Evolutionary conservation across 139 green algal species (phyloP), one percentile per base, ranked within the genome.

Genomic region (Coccomyxa sp.): DNA sequence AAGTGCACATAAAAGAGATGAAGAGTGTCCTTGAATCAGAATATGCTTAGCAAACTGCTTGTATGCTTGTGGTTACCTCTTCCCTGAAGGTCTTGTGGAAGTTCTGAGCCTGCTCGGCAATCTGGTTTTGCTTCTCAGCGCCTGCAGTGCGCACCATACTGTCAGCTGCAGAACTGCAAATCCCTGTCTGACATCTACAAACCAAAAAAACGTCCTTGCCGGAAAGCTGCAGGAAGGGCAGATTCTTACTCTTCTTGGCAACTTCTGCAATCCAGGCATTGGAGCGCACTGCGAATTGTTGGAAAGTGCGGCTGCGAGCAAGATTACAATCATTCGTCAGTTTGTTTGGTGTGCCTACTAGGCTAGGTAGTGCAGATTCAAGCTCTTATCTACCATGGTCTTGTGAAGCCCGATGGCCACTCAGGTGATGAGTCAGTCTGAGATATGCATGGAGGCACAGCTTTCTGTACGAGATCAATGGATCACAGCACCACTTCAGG

Each of bases 251-350:
- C 79, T 94, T 95, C 71, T 92, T 88, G 23, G 82, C 79, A 30
- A 86, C 58, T 68, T 94, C 91, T 60, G 87, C 75, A 27, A 90
- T 81, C 58, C 87, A 59, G 13, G 85, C 81, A 79, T 88, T 91
- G 25, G 87, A 92, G 18, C 88, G 84, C 17, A 95, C 86, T 18
- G 91, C 92, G 88, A 95, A 94, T n/a, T 79, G 75, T 89, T 95
- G 92, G 84, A 95, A 95, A 27, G 82, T 85, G 28, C 82, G 86
- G 82, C 90, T 93, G 87, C 85, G 77, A 63, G 60, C 4, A 59
- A 79, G 67, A 7, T 3, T 51, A 51, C 7, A 51, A 51, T 7
- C 3, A 51, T 3, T 51, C 38, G 38, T 51, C 38, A 51, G 38
- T 51, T 7, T 51, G 38, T 51, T 51, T 51, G 38, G 38, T 51